A percentile compares a stretch with the other conserved stretches of the same genome.
Conservation (phyloP, 2,329 filamentous ascomycete genomes). For the Epichloe festucae region DNA sequence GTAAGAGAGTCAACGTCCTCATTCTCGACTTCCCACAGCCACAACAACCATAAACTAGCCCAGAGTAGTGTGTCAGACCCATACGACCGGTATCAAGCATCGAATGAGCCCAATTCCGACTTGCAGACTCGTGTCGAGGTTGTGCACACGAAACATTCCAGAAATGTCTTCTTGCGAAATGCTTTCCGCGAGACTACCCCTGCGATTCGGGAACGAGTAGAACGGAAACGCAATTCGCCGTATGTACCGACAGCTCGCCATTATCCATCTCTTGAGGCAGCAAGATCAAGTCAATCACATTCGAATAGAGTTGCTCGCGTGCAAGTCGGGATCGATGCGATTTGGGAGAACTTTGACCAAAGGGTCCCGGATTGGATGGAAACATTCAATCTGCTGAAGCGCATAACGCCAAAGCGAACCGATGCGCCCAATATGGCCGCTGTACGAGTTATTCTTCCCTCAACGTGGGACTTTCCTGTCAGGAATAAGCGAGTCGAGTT, state of each 20-base stretch:
- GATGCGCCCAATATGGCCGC: conserved; percentile 22
- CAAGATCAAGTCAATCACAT: conserved; percentile 11
- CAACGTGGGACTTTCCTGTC: conserved; percentile 21
- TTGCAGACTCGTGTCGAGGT: neutral
- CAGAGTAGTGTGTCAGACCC: neutral
- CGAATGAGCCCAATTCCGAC: conserved; percentile 5
- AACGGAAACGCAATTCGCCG: conserved; percentile 13
- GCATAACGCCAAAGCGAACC: conserved; percentile 21
- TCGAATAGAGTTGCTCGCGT: conserved; percentile 16
- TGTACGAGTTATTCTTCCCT: conserved; percentile 23
- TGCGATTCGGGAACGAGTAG: conserved; percentile 9
- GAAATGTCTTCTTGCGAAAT: conserved; percentile 17
- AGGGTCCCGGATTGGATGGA: conserved; percentile 26
- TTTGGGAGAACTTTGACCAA: conserved; percentile 17
- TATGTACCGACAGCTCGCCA: conserved; percentile 15
- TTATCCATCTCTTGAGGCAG: conserved; percentile 16
- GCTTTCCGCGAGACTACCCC: conserved; percentile 15
- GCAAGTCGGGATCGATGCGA: conserved; percentile 24
- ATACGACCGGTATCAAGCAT: neutral
- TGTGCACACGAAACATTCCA: conserved; percentile 7
- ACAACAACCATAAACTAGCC: neutral
- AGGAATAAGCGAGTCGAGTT: conserved; percentile 21
- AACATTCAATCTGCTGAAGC: conserved; percentile 25
- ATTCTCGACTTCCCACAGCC: neutral
- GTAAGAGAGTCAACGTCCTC: conserved; percentile 2